Evolutionary conservation across 73 alveolate genomes (phyloP).

Genomic region (Paramecium biaurelia): DNA sequence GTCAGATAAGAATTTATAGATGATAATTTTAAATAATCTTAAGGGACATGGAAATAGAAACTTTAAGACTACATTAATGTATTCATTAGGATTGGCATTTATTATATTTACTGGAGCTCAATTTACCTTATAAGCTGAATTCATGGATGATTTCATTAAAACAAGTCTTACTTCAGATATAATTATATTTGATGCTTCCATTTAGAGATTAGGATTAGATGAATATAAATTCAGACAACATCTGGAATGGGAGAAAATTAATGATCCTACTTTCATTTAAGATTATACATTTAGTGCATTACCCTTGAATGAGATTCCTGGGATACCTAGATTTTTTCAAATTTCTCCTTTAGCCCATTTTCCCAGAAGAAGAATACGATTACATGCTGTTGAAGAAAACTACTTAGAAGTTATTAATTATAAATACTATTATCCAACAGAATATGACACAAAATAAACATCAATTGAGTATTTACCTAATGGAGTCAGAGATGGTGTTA

Average conservation of each 20-base stretch:
- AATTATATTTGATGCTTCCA: constrained; percentile 55
- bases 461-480: constrained; percentile 31
- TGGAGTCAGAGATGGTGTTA: constrained; percentile 55
- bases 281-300: constrained; percentile 61
- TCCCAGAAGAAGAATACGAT: constrained; percentile 48
- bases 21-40: constrained; percentile 82
- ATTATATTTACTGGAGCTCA: constrained; percentile 92
- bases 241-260: constrained; percentile 17
- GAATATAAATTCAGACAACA: constrained; percentile 69
- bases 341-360: constrained; percentile 49
- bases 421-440: constrained; percentile 60
- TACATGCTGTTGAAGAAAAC: constrained; percentile 59
- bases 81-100: constrained; percentile 90
- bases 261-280: constrained; percentile 29
- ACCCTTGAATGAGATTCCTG: constrained; percentile 25
- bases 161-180: constrained; percentile 75
- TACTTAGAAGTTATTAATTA: constrained; percentile 60
- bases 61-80: constrained; percentile 90
- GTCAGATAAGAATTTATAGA: constrained; percentile 78
- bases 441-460: constrained; percentile 66
- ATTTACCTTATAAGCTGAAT: constrained; percentile 74
- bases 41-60: constrained; percentile 92
- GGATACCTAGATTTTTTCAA: neutral
- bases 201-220: constrained; percentile 72
- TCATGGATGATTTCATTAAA: constrained; percentile 65